Base-by-base conservation (phyloP, 75 land plant species). In the Picea sitchensis region DNA sequence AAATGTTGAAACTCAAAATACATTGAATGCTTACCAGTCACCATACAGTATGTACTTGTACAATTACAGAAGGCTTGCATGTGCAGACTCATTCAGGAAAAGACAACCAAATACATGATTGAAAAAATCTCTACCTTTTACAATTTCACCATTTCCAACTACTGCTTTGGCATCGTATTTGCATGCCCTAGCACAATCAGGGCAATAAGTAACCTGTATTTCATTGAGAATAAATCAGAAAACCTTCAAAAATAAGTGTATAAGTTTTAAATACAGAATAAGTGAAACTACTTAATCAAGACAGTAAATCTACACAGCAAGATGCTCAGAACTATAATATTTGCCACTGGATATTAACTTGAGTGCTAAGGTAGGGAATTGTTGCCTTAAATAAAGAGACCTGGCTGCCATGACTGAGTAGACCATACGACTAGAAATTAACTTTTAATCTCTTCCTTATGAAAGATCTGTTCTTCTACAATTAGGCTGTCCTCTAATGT, bases 171-270 rank as follows among this genome's bases (percentile, higher is more conserved):
- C 89, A 80, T 96, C 97, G 83, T 94, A 96, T 77, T 92, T 96
- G 91, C 99, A 96, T 38, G 98, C 99, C 86, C 97, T 91, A 0
- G 80, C 83, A 77, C 99, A 96, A 74, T 96, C 97, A 18, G 99
- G 99, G 76, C 97, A 96, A 79, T 96, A 96, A 8, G 97, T 96
- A 6, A 96, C 95, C 97, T 96, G 88, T 65, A 86, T 18, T 59
- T 44, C 14, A 56, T 59, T 62, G 12, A 61, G 38, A 36, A 76
- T 13, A 23, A 3, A 51, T 58, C 77, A 80, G 61, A 80, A 59
- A 36, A 20, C 15, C 1, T 63, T 30, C 20, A 21, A 26, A 59
- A 74, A 34, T 30, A 54, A 69, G 32, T 36, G 38, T 58, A 14
- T 58, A 5, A 12, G 5, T 68, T 14, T 36, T 36, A 36, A 17